A percentile compares a stretch with the other conserved stretches of the same genome.
These are phyloP conservation scores for Metschnikowia lachancei DNA, from an alignment of 805 yeast genomes.

Conservation along the genomic window DNA sequence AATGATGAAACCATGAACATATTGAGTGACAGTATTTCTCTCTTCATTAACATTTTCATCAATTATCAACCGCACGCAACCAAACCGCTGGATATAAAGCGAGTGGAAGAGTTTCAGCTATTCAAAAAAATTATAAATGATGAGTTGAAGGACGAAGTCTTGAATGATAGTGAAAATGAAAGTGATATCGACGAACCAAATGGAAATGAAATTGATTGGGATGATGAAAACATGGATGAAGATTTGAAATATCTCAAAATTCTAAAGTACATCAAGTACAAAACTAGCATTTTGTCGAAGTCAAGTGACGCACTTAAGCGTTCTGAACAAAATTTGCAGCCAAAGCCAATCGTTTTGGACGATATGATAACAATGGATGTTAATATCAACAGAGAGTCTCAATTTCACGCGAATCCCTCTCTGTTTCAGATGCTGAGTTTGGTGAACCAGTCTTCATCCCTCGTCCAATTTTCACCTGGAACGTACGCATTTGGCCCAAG, in stretches of 20 bases:
- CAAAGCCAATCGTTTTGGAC: neutral
- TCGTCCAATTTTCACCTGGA: constrained; percentile 7
- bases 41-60: constrained; percentile 38
- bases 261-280: constrained; percentile 42
- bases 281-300: constrained; percentile 19
- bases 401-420: neutral
- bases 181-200: constrained; percentile 33
- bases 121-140: constrained; percentile 39
- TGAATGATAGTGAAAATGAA: constrained; percentile 27
- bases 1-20: constrained; percentile 17
- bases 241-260: constrained; percentile 44
- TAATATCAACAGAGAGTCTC: neutral
- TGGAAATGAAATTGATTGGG: constrained; percentile 43
- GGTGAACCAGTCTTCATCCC: constrained; percentile 1
- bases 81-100: constrained; percentile 20
- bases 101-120: constrained; percentile 35
- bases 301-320: neutral
- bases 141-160: constrained; percentile 38
- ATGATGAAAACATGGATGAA: constrained; percentile 47
- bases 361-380: constrained; percentile 14
- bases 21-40: constrained; percentile 24
- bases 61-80: constrained; percentile 33
- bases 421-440: neutral
- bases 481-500: neutral
- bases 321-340: neutral